phyloP scores from a whole-genome alignment of 805 yeast species.

The Candida silvatica region DNA sequence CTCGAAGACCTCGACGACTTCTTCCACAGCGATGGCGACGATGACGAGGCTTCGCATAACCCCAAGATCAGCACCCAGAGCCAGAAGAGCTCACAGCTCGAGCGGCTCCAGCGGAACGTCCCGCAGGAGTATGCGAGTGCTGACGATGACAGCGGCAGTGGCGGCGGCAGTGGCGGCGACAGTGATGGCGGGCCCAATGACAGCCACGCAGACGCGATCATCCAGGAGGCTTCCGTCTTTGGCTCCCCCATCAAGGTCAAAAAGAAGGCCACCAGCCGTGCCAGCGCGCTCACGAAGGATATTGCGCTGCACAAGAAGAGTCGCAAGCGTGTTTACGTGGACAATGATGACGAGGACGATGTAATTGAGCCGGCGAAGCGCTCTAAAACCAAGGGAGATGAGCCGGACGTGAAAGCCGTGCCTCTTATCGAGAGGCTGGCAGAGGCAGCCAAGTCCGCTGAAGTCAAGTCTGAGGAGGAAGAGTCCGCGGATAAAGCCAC shows the following conservation, averaged over 20 bases:
- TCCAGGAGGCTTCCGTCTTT: slow-evolving; percentile 19
- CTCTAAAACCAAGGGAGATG: too few relatives aligned
- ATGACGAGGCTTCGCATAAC: slow-evolving; percentile 12
- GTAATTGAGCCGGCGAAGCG: too few relatives aligned
- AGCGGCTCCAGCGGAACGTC: not conserved
- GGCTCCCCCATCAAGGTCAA: slow-evolving; percentile 24
- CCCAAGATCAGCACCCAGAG: slow-evolving; percentile 3
- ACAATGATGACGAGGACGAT: too few relatives aligned
- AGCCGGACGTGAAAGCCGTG: too few relatives aligned
- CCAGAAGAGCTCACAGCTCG: not conserved
- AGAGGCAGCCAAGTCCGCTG: too few relatives aligned
- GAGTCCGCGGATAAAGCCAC: not conserved
- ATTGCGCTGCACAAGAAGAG: too few relatives aligned
- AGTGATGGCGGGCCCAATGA: too few relatives aligned
- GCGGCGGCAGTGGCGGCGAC: not conserved
- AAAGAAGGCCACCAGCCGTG: too few relatives aligned
- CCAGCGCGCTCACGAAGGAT: too few relatives aligned
- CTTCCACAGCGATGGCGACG: slow-evolving; percentile 43
- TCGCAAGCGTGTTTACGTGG: too few relatives aligned
- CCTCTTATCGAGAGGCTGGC: too few relatives aligned
- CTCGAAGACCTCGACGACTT: slow-evolving; percentile 68
- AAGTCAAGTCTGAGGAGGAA: slow-evolving; percentile 1
- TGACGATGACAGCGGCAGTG: slow-evolving; percentile 2
- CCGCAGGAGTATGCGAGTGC: not conserved
- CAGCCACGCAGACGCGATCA: slow-evolving; percentile 24